Evolutionary conservation across 2,329 filamentous ascomycete genomes (phyloP).

Genomic region (Leptodontidium sp.): DNA sequence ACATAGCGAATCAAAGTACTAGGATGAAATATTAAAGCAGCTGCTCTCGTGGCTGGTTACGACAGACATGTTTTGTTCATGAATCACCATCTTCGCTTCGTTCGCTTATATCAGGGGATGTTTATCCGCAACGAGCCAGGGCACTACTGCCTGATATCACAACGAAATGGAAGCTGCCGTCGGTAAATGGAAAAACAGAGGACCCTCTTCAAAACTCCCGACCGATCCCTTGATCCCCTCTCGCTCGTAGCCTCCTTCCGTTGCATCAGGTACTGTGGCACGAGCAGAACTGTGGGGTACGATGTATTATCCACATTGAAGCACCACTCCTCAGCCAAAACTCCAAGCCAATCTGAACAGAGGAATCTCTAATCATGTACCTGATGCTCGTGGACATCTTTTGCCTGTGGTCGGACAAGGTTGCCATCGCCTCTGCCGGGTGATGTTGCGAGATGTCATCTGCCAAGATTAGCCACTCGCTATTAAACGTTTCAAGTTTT

Average conservation of each 20-base stretch:
- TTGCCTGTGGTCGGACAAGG: background rate
- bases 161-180: background rate
- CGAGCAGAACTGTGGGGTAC: background rate
- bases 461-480: conserved; percentile 8
- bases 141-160: background rate
- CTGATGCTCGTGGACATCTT: background rate
- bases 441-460: background rate
- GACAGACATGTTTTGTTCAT: background rate
- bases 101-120: background rate
- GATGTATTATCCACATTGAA: conserved; percentile 7
- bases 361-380: background rate
- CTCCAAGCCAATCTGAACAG: background rate
- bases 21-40: background rate
- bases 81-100: background rate
- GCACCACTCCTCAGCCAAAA: background rate
- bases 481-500: conserved; percentile 1
- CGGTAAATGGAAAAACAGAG: background rate
- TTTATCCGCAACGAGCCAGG: background rate
- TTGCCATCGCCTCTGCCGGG: background rate
- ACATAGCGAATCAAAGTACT: no score
- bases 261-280: background rate
- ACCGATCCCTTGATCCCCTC: background rate
- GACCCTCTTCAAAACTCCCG: background rate
- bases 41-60: background rate
- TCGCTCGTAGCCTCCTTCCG: background rate